These are phyloP conservation scores for Penicillium sp. DNA, from an alignment of 2,329 filamentous ascomycete genomes.

Conservation along the genomic window DNA sequence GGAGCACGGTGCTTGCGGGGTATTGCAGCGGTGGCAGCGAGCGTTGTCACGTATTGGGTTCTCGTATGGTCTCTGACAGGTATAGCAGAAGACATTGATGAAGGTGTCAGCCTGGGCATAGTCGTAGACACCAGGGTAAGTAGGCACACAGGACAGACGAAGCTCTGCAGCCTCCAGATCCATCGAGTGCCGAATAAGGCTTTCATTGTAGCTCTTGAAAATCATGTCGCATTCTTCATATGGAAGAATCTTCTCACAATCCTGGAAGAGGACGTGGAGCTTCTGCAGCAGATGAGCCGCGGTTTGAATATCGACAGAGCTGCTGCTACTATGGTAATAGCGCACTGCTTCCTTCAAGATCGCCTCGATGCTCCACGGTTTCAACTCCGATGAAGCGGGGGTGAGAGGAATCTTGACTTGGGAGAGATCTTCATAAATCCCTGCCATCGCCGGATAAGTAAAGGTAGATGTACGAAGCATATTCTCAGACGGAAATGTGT, in stretches of 20 bases:
- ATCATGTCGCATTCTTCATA: constrained; percentile 52
- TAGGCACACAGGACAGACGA: constrained; percentile 53
- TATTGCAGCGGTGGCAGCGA: constrained; percentile 50
- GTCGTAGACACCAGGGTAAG: constrained; percentile 55
- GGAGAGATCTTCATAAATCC: constrained; percentile 20
- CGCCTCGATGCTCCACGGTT: constrained; percentile 39
- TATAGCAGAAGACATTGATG: constrained; percentile 53
- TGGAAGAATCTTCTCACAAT: constrained; percentile 37
- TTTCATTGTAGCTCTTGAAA: constrained; percentile 55
- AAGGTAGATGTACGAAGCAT: neutral
- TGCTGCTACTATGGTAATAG: constrained; percentile 37
- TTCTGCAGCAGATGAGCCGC: constrained; percentile 42
- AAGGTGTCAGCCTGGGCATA: constrained; percentile 53
- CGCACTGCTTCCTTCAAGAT: constrained; percentile 39
- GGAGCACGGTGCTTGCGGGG: constrained; percentile 38
- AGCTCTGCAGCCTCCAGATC: constrained; percentile 50
- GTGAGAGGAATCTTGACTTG: constrained; percentile 31
- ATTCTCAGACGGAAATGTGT: constrained; percentile 4
- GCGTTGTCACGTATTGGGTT: constrained; percentile 48
- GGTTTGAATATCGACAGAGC: constrained; percentile 38
- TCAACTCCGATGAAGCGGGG: constrained; percentile 28
- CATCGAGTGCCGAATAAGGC: constrained; percentile 47
- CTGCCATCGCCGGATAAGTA: constrained; percentile 9
- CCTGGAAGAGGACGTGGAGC: constrained; percentile 36
- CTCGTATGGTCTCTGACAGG: constrained; percentile 54